phyloP scores from a whole-genome alignment of 2,329 filamentous ascomycete genomes.

The Colletotrichum orchidophilum region DNA sequence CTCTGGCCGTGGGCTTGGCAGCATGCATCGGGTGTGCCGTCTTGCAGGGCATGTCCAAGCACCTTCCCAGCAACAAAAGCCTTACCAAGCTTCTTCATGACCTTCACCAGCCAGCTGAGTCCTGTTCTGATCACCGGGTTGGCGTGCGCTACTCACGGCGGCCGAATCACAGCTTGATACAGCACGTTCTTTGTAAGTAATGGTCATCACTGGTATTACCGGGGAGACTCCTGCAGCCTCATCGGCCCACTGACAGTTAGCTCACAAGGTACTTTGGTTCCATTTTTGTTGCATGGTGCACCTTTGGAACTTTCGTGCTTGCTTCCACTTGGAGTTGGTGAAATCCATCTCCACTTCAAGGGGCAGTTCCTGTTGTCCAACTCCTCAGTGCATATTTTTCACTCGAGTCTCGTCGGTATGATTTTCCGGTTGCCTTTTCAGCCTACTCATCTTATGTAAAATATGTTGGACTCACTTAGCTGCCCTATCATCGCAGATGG shows the following conservation, averaged over 20 bases:
- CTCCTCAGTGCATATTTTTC: slow-evolving; percentile 40
- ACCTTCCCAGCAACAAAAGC: slow-evolving; percentile 40
- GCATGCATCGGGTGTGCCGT: slow-evolving; percentile 43
- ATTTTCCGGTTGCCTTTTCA: background rate
- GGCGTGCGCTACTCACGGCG: slow-evolving; percentile 46
- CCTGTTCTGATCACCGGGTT: slow-evolving; percentile 47
- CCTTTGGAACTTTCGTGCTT: slow-evolving; percentile 45
- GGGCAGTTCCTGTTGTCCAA: slow-evolving; percentile 51
- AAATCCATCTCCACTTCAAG: slow-evolving; percentile 39
- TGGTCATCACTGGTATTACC: too few relatives aligned
- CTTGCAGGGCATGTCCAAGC: slow-evolving; percentile 38
- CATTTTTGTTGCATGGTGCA: slow-evolving; percentile 41
- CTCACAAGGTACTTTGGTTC: slow-evolving; percentile 46
- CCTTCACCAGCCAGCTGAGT: slow-evolving; percentile 41
- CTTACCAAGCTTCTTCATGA: slow-evolving; percentile 45
- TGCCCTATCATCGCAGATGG: slow-evolving; percentile 53
- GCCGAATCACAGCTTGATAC: slow-evolving; percentile 49
- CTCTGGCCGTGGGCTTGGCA: slow-evolving; percentile 42
- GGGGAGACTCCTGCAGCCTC: too few relatives aligned
- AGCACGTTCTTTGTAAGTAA: slow-evolving; percentile 48
- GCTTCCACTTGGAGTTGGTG: slow-evolving; percentile 41
- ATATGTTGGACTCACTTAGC: background rate
- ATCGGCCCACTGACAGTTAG: background rate
- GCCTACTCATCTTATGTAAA: background rate
- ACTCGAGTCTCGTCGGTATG: slow-evolving; percentile 63